Evolutionary conservation across 1,284 basidiomycete genomes (phyloP), one percentile per base, ranked within the genome.

Genomic region (Marasmius tenuissimus): DNA sequence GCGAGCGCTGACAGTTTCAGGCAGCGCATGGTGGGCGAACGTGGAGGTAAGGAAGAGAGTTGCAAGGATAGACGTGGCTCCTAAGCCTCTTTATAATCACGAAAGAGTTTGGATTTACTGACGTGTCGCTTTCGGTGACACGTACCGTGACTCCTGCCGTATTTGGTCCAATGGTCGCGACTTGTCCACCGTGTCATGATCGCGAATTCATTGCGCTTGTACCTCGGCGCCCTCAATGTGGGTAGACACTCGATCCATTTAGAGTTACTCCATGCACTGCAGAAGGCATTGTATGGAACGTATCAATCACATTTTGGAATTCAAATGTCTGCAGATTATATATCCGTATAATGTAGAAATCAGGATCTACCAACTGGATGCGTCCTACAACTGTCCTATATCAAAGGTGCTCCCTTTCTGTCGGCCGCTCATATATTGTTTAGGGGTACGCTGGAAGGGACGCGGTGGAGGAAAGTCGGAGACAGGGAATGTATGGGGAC

Each of bases 401-500:
- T 92, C 84, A 76, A 92, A 93, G 61, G 84, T 80, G 67, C 86
- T 86, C 22, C 92, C 91, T 63, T 78, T 81, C 67, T 79, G 75
- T 57, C 85, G 83, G 35, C 89, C 89, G 71, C 86, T 87, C 14
- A 73, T 73, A 70, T 93, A 93, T 48, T 77, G 78, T 68, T 80
- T 88, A 33, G 71, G 65, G 38, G 70, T 75, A 16, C 73, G 70
- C 40, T 71, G 72, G 72, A 92, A 93, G 35, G 78, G 77, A 50
- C 90, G 84, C n/a, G 91, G 91, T 14, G 86, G 85, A 12, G 91
- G 92, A 71, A 93, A 92, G 56, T 87, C 89, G 20, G 78, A 76
- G 16, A 85, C 82, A 12, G 89, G 89, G 69, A 92, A 93, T 20
- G 80, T 85, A 69, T 92, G 88, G 33, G 79, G 70, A 16, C 90